phyloP scores from a whole-genome alignment of 2,329 filamentous ascomycete species.

The Rhynchosporium secalis region DNA sequence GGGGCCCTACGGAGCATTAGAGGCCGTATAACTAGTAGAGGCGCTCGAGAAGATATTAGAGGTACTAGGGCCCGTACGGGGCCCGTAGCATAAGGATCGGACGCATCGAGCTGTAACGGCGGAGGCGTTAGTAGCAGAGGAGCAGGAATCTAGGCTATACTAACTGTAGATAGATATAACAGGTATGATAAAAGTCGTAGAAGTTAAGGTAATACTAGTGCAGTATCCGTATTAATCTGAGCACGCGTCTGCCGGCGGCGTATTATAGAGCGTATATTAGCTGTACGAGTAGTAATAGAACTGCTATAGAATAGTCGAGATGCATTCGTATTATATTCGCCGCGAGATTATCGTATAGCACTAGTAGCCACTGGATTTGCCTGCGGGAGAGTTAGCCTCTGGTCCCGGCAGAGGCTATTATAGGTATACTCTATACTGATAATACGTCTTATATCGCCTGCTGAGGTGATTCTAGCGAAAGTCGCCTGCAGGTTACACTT shows the following conservation, averaged over 20 bases:
- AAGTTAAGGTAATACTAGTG: not conserved
- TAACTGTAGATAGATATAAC: not conserved
- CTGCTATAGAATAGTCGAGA: not conserved
- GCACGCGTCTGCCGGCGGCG: not conserved
- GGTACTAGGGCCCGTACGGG: no score
- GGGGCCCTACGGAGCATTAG: no score
- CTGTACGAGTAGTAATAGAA: not conserved
- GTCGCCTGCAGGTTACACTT: not conserved
- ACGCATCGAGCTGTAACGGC: no score
- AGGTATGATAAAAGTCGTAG: not conserved
- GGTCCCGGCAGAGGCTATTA: not conserved
- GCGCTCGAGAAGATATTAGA: no score
- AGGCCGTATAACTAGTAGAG: not conserved
- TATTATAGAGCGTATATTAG: not conserved
- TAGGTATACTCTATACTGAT: not conserved
- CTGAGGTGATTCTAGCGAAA: not conserved
- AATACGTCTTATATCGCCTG: no score
- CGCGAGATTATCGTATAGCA: not conserved
- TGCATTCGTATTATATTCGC: not conserved
- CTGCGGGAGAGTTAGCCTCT: no score
- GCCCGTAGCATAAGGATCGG: no score
- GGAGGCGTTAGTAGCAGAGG: not conserved
- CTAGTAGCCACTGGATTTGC: not conserved
- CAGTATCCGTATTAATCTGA: no score
- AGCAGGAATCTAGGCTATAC: not conserved